Evolutionary conservation across 2,329 filamentous ascomycete genomes (phyloP), one percentile per base, ranked within the genome.

Genomic region (Seiridium cupressi): DNA sequence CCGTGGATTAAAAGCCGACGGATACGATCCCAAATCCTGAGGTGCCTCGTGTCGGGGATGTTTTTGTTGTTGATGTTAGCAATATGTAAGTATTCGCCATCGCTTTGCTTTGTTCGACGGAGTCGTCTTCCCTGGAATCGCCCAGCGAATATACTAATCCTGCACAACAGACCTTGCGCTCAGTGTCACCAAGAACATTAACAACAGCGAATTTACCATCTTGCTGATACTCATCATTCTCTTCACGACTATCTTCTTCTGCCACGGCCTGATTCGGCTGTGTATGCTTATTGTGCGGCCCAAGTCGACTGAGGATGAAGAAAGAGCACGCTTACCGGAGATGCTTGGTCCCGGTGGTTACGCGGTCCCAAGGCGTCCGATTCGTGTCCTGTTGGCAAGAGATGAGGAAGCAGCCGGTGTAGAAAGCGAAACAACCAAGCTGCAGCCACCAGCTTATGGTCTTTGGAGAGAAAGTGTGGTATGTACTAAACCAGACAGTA

Each of bases 391-490:
- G 18, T 81, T 94, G 51, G 86, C 87, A 2, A 82, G 85, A 46
- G 92, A 95, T 69, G 90, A 93, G 68, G 91, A 93, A 68, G 83
- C 85, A 18, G 82, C 78, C 2, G 84, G 82, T 3, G 72, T 81
- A 57, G 81, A 84, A 60, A 83, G 79, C 55, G 82, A 86, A 61
- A 76, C 82, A 0, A 76, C 77, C 47, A 87, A 87, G 66, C 65
- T 81, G 26, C 85, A 87, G 7, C 93, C 93, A 3, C 93, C 93
- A 0, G 92, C 92, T 2, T 97, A 97, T 70, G 93, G 93, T 0
- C 77, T 92, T 1, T 96, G 92, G 91, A 82, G 92, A 57, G 88
- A 89, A 73, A 94, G 89, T 69, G 91, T 95, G 74, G 89, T 91
- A 82, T 74, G 88, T 86, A 53, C 48, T 31, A 1, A 36, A 13